These are phyloP conservation scores for Malus hybrid DNA, from an alignment of 331 rosid species.

Conservation along the genomic window DNA sequence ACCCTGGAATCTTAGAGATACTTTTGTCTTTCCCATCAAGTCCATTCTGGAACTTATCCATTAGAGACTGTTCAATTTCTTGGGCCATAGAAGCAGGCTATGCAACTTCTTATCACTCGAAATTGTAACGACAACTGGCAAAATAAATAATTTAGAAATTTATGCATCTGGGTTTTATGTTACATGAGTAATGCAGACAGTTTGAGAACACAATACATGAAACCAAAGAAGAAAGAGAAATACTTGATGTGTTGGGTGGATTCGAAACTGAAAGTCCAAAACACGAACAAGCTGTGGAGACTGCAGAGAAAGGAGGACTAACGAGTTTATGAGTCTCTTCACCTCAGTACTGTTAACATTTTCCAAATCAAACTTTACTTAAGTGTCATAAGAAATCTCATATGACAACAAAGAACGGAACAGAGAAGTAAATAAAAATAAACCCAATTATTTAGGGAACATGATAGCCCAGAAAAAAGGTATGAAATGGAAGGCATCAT, in stretches of 20 bases:
- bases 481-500: not conserved
- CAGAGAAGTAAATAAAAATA: not conserved
- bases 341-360: too few relatives aligned
- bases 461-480: not conserved
- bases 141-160: too few relatives aligned
- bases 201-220: not conserved
- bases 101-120: not conserved
- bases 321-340: too few relatives aligned
- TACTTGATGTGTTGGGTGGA: not conserved
- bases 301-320: too few relatives aligned
- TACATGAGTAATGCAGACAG: too few relatives aligned
- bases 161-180: too few relatives aligned
- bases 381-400: too few relatives aligned
- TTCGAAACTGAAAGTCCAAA: not conserved
- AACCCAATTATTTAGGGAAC: not conserved
- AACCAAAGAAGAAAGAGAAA: not conserved
- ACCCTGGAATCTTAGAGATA: not conserved
- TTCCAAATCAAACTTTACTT: too few relatives aligned
- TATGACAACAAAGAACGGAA: not conserved
- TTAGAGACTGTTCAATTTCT: conserved; percentile 2
- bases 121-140: not conserved
- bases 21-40: not conserved
- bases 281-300: not conserved
- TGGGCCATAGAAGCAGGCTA: not conserved
- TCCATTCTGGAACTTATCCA: not conserved